Evolutionary conservation across 345 rosid genomes (phyloP), one percentile per base, ranked within the genome.

Genomic region (Brassica cretica): DNA sequence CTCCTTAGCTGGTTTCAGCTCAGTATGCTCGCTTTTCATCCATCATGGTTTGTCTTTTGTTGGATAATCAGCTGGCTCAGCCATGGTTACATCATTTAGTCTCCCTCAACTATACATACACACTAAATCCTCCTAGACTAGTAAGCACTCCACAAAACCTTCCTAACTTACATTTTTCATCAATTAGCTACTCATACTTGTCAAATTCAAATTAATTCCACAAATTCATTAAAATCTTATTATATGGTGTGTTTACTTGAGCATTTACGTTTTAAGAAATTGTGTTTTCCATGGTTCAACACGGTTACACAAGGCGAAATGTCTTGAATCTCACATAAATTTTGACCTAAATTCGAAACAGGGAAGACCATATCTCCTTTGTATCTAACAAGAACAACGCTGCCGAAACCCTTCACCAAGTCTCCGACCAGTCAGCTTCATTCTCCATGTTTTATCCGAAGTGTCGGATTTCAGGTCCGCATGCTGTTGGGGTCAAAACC

Each of bases 291-390:
- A 27, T 27, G 30, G 30, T 27, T 27, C 30, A 27, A 27, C 30
- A 3, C 0, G 30, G 4, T 27, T 27, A 27, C 30, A 27, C 30
- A 27, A 55, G 60, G 21, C 60, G 11, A 8, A 16, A 55, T 55
- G 60, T 55, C 60, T 55, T 16, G 60, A 55, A 55, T 18, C 25
- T 55, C 11, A 8, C 24, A 55, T 11, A 11, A 55, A 18, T 55
- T 16, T n/a, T n/a, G 58, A 33, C 80, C 65, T 46, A 77, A 70
- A 15, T 25, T 35, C 0, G 71, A 44, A 15, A 64, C 32, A 64
- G 24, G 64, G 2, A 77, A 70, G 8, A 77, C 66, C 58, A 37
- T 3, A 15, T 77, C 46, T 63, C 65, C 76, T 64, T 70, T 24
- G 35, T 33, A 51, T 64, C 59, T 64, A 3, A 77, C 8, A 64